Evolutionary conservation across 139 green algal species (phyloP).

Genomic region (Monoraphidium neglectum): DNA sequence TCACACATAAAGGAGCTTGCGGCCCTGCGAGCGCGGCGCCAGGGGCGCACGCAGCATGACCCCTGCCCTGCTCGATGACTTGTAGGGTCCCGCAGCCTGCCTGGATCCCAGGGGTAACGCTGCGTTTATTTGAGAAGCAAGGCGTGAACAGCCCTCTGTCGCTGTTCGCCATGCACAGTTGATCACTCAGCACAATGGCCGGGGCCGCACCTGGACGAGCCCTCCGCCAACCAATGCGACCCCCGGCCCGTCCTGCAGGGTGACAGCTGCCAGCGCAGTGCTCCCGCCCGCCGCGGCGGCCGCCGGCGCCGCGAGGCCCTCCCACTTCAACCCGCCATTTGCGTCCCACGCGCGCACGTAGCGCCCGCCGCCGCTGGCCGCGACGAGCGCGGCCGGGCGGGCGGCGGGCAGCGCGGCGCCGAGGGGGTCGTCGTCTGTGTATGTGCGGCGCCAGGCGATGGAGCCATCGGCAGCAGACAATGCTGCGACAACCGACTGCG

Average conservation of each 20-base stretch:
- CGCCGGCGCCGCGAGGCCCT: not conserved
- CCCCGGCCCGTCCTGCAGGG: not conserved
- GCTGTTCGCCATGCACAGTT: too few species aligned
- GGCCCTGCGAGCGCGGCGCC: too few species aligned
- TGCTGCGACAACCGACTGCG: conserved; percentile 52
- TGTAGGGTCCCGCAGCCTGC: too few species aligned
- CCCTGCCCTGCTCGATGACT: too few species aligned
- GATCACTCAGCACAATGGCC: too few species aligned
- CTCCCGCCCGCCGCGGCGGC: not conserved
- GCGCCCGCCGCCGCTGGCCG: conserved; percentile 26
- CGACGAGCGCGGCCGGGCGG: conserved; percentile 31
- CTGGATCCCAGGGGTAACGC: too few species aligned
- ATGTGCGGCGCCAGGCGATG: conserved; percentile 65
- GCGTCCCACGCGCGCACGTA: conserved; percentile 53
- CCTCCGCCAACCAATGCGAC: not conserved
- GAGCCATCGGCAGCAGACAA: conserved; percentile 58
- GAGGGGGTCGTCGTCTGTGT: conserved; percentile 26
- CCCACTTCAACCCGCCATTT: conserved; percentile 55
- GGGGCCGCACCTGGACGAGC: too few species aligned
- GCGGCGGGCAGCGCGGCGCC: conserved; percentile 22
- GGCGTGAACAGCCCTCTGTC: too few species aligned
- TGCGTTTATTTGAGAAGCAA: too few species aligned
- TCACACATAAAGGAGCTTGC: too few species aligned
- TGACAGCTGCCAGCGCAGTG: conserved; percentile 1
- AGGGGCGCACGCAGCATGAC: too few species aligned